Evolutionary conservation across 2,329 filamentous ascomycete species (phyloP).

Genomic region (Diplodia scrobiculata): DNA sequence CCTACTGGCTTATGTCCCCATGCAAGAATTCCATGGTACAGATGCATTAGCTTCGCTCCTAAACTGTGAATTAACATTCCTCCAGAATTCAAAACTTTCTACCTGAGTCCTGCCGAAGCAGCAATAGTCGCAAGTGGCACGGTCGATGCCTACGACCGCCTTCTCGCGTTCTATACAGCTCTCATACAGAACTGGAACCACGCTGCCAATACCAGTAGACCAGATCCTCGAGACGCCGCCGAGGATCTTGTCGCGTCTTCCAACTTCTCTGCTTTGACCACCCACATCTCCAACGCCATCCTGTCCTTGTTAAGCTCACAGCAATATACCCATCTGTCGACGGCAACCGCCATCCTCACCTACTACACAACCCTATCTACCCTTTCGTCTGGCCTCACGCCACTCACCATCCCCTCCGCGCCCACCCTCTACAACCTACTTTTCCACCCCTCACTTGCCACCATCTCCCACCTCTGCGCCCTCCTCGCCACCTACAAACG

Average conservation of each 20-base stretch:
- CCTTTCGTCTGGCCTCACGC: constrained; percentile 47
- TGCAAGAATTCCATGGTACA: constrained; percentile 60
- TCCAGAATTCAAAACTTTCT: constrained; percentile 42
- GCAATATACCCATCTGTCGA: constrained; percentile 34
- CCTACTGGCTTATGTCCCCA: constrained; percentile 51
- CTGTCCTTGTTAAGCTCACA: constrained; percentile 39
- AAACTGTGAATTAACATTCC: background rate
- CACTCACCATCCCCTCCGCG: constrained; percentile 68
- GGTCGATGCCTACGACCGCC: constrained; percentile 55
- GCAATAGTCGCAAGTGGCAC: constrained; percentile 45
- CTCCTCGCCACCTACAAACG: constrained; percentile 73
- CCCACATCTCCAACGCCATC: constrained; percentile 40
- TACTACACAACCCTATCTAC: constrained; percentile 66
- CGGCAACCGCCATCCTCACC: constrained; percentile 56
- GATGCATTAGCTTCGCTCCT: background rate
- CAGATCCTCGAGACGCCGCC: constrained; percentile 48
- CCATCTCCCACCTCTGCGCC: constrained; percentile 68
- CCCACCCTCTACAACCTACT: constrained; percentile 70
- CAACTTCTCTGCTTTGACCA: constrained; percentile 39
- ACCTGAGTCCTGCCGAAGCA: constrained; percentile 47
- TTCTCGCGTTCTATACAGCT: constrained; percentile 68
- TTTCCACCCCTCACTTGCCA: constrained; percentile 65
- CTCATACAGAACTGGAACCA: constrained; percentile 56
- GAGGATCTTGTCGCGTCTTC: constrained; percentile 39
- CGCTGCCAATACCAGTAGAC: constrained; percentile 36